These are phyloP conservation scores for Metschnikowia baotianmanensis DNA, from an alignment of 805 yeast species.

Conservation along the genomic window DNA sequence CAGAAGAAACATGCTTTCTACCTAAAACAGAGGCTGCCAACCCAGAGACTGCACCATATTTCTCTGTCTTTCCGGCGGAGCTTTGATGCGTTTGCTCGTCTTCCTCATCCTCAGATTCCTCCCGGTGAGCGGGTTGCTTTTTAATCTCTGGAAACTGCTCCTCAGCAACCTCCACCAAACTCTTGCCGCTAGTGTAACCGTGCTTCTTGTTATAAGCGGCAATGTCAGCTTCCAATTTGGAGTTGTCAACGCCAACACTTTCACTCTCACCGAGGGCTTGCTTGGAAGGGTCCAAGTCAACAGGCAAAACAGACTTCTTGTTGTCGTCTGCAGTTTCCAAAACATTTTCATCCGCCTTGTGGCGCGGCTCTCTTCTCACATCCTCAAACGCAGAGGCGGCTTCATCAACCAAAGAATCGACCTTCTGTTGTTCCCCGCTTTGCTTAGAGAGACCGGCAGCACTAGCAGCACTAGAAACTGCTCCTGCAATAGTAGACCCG, in stretches of 20 bases:
- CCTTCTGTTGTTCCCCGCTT: constrained; percentile 8
- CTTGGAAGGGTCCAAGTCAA: constrained; percentile 7
- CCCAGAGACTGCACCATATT: constrained; percentile 11
- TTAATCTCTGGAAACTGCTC: constrained; percentile 19
- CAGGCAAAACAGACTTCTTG: constrained; percentile 2
- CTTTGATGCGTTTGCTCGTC: constrained; percentile 7
- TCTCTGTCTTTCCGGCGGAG: not conserved
- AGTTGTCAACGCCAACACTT: constrained; percentile 13
- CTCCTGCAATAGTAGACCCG: constrained; percentile 19
- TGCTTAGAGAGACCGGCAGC: constrained; percentile 15
- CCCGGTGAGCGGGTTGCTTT: constrained; percentile 18
- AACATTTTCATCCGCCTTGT: constrained; percentile 10
- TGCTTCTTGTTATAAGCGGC: constrained; percentile 29
- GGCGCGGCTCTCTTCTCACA: constrained; percentile 11
- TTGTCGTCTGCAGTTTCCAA: constrained; percentile 7
- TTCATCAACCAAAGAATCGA: constrained; percentile 21
- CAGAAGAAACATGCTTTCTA: constrained; percentile 1
- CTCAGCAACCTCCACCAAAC: constrained; percentile 30
- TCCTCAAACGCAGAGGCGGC: constrained; percentile 17
- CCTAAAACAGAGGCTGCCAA: constrained; percentile 8
- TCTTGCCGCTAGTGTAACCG: constrained; percentile 22
- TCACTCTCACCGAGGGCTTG: constrained; percentile 2
- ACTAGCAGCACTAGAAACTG: constrained; percentile 21
- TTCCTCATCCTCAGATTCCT: constrained; percentile 1
- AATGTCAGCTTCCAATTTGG: constrained; percentile 23